Evolutionary conservation across 2,329 filamentous ascomycete species (phyloP).

Genomic region (Fusarium foetens): DNA sequence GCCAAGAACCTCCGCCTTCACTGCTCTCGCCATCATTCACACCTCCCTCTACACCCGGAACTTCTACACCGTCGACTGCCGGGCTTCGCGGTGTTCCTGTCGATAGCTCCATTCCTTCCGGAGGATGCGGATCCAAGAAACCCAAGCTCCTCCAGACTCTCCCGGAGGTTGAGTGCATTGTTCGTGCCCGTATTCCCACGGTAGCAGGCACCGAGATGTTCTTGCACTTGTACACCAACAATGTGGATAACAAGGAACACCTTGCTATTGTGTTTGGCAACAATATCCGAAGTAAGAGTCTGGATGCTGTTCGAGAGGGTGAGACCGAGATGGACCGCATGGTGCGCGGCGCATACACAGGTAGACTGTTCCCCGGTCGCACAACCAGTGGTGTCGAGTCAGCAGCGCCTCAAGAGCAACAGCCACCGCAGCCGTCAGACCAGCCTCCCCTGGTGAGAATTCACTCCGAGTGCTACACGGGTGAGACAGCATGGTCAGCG

Average conservation of each 20-base stretch:
- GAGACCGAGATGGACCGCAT: conserved; percentile 92
- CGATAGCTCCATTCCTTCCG: conserved; percentile 66
- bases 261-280: conserved; percentile 96
- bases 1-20: conserved; percentile 65
- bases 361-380: conserved; percentile 85
- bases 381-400: conserved; percentile 74
- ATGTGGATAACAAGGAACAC: conserved; percentile 94
- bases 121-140: conserved; percentile 70
- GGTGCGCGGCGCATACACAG: conserved; percentile 92
- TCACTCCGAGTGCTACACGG: conserved; percentile 98
- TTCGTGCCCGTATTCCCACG: conserved; percentile 93
- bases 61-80: conserved; percentile 59
- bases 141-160: conserved; percentile 79
- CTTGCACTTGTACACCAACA: conserved; percentile 92
- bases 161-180: conserved; percentile 90
- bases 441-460: conserved; percentile 82
- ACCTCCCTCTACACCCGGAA: conserved; percentile 73
- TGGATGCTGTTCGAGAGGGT: conserved; percentile 77
- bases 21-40: conserved; percentile 89
- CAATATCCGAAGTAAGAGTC: conserved; percentile 77
- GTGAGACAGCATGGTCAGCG: conserved; percentile 97
- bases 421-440: conserved; percentile 13
- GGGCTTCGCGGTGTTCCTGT: conserved; percentile 66
- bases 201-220: conserved; percentile 96
- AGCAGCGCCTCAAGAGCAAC: conserved; percentile 36